Evolutionary conservation across 768 basidiomycete genomes (phyloP), one percentile per base, ranked within the genome.

Genomic region (Leccinum ochraceum): DNA sequence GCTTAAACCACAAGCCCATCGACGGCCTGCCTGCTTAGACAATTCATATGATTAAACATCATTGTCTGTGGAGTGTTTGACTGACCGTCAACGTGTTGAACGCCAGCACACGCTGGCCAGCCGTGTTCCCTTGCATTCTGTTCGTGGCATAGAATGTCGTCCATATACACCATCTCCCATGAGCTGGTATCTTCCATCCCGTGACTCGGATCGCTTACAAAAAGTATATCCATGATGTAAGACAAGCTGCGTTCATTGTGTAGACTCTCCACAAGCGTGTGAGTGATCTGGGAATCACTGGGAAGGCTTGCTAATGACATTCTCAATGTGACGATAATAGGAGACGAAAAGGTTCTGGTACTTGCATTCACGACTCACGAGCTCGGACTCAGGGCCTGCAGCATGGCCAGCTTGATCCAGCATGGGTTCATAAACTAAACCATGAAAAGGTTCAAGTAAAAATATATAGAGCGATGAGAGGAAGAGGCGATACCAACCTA

Each of bases 181-280:
- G 90, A 82, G 65, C 84, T 86, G 6, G 92, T 95, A 66, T 91
- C 90, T 10, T 88, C 87, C 90, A 93, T 94, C 10, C 91, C 91
- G 64, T 92, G 89, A 34, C 32, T 34, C 32, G 11, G 11, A 70
- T 92, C 90, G 66, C 87, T 89, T 61, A 95, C 92, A 63, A 95
- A 92, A 22, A 95, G 79, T 54, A 95, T 78, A 71, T 95, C 90
- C 13, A 94, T 87, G 8, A 94, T 88, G 53, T 88, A 83, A 0
- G 84, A 86, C 37, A 95, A 79, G 67, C 94, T 92, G 7, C 93
- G 84, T 4, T 82, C 80, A 5, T 77, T 74, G 56, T 89, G 86
- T 3, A 96, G 74, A 39, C 59, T 49, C 53, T 59, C 67, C 6
- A 69, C 60, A 11, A 68, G 62, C 46, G 86, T 77, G 58, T 80